Percentiles rank a stretch among this genome's conserved stretches.
Evolutionary conservation across 139 green algal species (phyloP).

Genomic region (Ettlia oleoabundans): DNA sequence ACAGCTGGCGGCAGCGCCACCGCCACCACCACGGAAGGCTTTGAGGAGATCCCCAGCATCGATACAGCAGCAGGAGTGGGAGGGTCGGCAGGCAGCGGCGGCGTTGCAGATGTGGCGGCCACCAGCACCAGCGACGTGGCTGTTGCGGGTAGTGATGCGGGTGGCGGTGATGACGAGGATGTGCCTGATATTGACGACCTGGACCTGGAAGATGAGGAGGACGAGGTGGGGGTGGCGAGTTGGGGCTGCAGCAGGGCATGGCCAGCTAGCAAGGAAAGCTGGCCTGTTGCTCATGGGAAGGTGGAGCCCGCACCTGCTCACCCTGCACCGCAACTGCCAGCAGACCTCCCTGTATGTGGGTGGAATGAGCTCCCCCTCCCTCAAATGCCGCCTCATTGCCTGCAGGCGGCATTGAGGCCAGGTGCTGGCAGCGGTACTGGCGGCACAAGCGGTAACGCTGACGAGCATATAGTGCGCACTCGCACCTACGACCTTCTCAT

Average conservation of each 20-base stretch:
- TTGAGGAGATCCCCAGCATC: slow-evolving; percentile 60
- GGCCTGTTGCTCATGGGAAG: too few relatives aligned
- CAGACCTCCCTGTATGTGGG: too few relatives aligned
- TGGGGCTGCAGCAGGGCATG: not conserved
- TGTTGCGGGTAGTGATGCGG: not conserved
- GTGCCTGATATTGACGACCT: slow-evolving; percentile 84
- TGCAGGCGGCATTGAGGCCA: slow-evolving; percentile 6
- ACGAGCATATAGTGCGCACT: slow-evolving; percentile 70
- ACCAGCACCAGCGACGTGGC: not conserved
- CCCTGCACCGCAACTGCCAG: too few relatives aligned
- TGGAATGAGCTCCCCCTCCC: too few relatives aligned
- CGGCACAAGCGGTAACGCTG: not conserved
- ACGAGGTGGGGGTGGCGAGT: slow-evolving; percentile 53
- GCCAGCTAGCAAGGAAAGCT: too few relatives aligned
- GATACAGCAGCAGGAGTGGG: not conserved
- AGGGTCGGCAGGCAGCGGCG: not conserved
- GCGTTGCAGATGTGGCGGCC: not conserved
- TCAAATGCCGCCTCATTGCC: too few relatives aligned
- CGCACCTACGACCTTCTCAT: slow-evolving; percentile 94
- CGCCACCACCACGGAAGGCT: slow-evolving; percentile 38
- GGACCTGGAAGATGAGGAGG: slow-evolving; percentile 65
- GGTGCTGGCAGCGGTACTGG: slow-evolving; percentile 45
- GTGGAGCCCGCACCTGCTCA: too few relatives aligned
- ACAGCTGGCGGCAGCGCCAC: not conserved
- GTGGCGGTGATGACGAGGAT: slow-evolving; percentile 60